Conservation (phyloP, 257 asterid species). For the Jasminum sambac region DNA sequence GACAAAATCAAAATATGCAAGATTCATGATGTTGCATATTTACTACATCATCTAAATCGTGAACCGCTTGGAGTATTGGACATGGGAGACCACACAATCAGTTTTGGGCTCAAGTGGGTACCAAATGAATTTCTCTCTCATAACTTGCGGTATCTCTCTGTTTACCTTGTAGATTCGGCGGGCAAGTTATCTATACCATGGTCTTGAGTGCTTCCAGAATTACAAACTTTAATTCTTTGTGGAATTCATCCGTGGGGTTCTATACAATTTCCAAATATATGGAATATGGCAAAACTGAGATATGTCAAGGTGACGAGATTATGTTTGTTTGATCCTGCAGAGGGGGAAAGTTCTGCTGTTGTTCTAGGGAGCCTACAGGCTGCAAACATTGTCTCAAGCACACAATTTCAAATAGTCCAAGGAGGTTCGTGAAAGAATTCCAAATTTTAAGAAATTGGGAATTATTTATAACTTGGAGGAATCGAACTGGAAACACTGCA, state of each 20-base stretch:
- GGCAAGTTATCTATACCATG: neutral
- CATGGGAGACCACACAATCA: neutral
- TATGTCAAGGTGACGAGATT: neutral
- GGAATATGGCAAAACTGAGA: neutral
- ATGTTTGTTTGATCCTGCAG: neutral
- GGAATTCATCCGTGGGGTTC: neutral
- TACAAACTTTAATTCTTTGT: neutral
- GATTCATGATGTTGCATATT: too few species aligned
- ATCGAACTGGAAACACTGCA: neutral
- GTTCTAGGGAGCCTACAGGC: neutral
- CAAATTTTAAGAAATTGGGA: neutral
- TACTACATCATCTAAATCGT: too few species aligned
- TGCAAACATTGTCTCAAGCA: neutral
- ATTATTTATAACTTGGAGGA: neutral
- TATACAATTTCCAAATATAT: neutral
- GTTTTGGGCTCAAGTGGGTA: neutral
- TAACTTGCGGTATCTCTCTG: neutral
- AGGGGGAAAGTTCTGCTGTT: neutral
- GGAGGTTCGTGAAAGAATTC: neutral
- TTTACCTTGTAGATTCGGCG: neutral
- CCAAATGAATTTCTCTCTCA: neutral
- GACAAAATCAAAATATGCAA: too few species aligned
- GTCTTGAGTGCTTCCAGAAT: neutral
- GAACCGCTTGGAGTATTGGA: too few species aligned
- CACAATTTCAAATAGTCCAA: neutral